phyloP scores from a whole-genome alignment of 176 grass and related monocot species.

The Avena sativa region DNA sequence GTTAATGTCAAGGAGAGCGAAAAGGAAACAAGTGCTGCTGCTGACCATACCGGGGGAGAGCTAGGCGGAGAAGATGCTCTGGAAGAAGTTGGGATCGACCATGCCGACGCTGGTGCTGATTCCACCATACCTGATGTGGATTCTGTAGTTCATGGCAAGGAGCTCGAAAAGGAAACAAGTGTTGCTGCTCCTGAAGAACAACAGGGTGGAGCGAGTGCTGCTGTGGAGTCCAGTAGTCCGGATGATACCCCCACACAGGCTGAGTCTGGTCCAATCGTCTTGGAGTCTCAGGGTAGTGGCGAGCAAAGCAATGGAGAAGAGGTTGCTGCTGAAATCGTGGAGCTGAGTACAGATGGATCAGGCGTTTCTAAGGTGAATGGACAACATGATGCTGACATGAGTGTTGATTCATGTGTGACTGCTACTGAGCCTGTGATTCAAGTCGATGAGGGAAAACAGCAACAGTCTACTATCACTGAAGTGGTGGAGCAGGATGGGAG shows the following conservation, averaged over 20 bases:
- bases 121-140: constrained; percentile 20
- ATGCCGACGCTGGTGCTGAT: constrained; percentile 2
- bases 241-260: neutral
- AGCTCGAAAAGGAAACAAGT: constrained; percentile 15
- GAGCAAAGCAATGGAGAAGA: constrained; percentile 34
- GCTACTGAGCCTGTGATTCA: neutral
- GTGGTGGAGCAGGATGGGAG: neutral
- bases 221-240: neutral
- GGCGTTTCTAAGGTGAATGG: neutral
- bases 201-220: neutral
- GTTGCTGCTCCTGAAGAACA: constrained; percentile 25
- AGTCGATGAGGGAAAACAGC: constrained; percentile 12
- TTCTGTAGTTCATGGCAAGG: constrained; percentile 27
- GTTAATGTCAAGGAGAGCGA: constrained; percentile 31
- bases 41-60: constrained; percentile 19
- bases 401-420: constrained; percentile 29
- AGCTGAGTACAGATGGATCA: constrained; percentile 7
- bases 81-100: constrained; percentile 1
- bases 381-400: neutral
- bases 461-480: constrained; percentile 13
- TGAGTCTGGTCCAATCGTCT: constrained; percentile 9
- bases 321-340: neutral
- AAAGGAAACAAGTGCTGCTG: constrained; percentile 10
- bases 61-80: neutral
- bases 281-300: neutral